phyloP scores from a whole-genome alignment of 163 green algal species.

The Chlorella variabilis region DNA sequence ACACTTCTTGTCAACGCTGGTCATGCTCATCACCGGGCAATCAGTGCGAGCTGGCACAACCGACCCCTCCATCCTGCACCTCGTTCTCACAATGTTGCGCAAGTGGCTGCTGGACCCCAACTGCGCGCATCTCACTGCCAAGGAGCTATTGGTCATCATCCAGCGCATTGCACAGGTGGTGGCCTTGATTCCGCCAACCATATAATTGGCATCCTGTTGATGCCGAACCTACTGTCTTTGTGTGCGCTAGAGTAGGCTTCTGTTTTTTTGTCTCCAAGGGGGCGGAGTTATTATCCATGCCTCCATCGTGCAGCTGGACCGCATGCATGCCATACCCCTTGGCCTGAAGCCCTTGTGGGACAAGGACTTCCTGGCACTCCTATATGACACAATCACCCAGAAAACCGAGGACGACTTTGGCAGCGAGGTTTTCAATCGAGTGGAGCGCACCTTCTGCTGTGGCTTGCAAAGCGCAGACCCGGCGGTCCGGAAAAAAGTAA shows the following conservation, averaged over 20 bases:
- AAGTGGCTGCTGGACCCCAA: conserved; percentile 52
- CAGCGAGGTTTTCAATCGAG: conserved; percentile 87
- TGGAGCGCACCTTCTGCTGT: conserved; percentile 90
- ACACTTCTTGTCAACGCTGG: conserved; percentile 76
- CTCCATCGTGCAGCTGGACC: conserved; percentile 30
- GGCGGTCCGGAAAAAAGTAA: conserved; percentile 54
- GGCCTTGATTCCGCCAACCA: too few relatives aligned
- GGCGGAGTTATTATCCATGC: too few relatives aligned
- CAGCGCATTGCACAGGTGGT: conserved; percentile 82
- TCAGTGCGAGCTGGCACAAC: conserved; percentile 44
- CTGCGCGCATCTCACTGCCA: conserved; percentile 57
- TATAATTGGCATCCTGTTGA: too few relatives aligned
- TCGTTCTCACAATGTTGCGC: conserved; percentile 59
- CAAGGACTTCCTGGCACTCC: conserved; percentile 68
- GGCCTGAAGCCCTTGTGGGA: conserved; percentile 62
- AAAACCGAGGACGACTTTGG: conserved; percentile 23
- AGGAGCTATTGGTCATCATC: conserved; percentile 85
- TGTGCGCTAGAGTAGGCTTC: too few relatives aligned
- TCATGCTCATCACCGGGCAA: conserved; percentile 80
- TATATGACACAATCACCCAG: conserved; percentile 69
- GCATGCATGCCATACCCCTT: conserved; percentile 47
- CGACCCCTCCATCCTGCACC: conserved; percentile 68
- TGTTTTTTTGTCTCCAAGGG: too few relatives aligned
- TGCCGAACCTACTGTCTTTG: too few relatives aligned
- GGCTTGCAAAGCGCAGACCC: conserved; percentile 82